Percentiles rank a stretch among this genome's conserved stretches.
Evolutionary conservation across 768 basidiomycete genomes (phyloP).

Genomic region (Lactarius psammicola): DNA sequence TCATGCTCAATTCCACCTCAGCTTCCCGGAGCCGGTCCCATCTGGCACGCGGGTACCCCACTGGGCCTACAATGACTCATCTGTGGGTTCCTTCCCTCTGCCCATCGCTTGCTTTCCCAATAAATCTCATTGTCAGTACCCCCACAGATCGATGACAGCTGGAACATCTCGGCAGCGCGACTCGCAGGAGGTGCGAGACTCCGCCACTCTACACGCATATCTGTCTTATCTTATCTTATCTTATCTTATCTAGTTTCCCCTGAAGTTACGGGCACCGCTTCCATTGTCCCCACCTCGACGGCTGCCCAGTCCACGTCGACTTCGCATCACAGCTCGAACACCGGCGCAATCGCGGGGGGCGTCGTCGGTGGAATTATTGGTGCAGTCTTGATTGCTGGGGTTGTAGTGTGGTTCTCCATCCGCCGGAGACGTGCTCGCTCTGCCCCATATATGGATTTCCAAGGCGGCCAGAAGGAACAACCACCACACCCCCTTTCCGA

Average conservation of each 20-base stretch:
- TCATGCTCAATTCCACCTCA: not conserved
- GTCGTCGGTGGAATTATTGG: slow-evolving; percentile 54
- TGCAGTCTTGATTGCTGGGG: slow-evolving; percentile 44
- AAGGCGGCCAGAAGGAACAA: not conserved
- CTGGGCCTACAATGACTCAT: slow-evolving; percentile 50
- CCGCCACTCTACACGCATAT: not conserved
- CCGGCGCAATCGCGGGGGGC: slow-evolving; percentile 64
- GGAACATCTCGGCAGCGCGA: slow-evolving; percentile 3
- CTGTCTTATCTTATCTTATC: no score
- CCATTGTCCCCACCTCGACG: not conserved
- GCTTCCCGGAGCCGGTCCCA: slow-evolving; percentile 38
- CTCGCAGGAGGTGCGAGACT: not conserved
- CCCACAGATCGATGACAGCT: slow-evolving; percentile 9
- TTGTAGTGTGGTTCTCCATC: slow-evolving; percentile 41
- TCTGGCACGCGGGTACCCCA: slow-evolving; percentile 43
- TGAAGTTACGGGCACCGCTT: slow-evolving; percentile 10
- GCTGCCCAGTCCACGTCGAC: not conserved
- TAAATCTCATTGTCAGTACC: not conserved
- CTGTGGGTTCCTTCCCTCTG: slow-evolving; percentile 33
- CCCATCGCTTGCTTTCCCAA: not conserved
- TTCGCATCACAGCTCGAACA: slow-evolving; percentile 31
- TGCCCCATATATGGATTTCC: slow-evolving; percentile 19
- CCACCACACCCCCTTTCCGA: not conserved
- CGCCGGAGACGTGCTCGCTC: slow-evolving; percentile 34
- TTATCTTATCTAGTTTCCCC: not conserved